A percentile compares a stretch with the other conserved stretches of the same genome.
Conservation (phyloP, 305 asterid genomes). For the Plantago rigida region DNA sequence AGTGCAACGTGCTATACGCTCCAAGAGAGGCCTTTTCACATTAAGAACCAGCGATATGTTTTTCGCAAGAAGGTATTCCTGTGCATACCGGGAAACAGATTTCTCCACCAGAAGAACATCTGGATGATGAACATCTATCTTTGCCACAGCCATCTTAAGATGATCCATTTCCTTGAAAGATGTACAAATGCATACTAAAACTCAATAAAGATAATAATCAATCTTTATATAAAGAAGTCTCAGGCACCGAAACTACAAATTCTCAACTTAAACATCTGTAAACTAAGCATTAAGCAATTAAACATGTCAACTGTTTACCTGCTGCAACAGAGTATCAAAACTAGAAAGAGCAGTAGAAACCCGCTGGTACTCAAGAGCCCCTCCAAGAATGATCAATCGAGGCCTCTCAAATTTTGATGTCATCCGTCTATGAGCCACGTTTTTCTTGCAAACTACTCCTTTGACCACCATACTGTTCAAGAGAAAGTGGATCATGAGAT, state of each 20-base stretch:
- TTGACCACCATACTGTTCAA: slow-evolving; percentile 60
- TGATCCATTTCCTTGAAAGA: slow-evolving; percentile 89
- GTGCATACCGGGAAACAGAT: slow-evolving; percentile 93
- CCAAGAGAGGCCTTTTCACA: slow-evolving; percentile 80
- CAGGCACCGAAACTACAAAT: background rate
- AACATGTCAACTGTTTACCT: slow-evolving; percentile 43
- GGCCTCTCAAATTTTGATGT: slow-evolving; percentile 79
- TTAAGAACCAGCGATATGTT: slow-evolving; percentile 90
- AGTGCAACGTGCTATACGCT: slow-evolving; percentile 87
- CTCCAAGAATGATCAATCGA: slow-evolving; percentile 81
- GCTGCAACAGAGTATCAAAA: slow-evolving; percentile 88
- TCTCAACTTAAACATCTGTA: background rate
- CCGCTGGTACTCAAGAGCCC: slow-evolving; percentile 95
- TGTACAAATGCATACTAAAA: slow-evolving; percentile 24
- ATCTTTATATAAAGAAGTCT: background rate
- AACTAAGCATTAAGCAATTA: background rate
- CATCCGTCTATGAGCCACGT: slow-evolving; percentile 95
- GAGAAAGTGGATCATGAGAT: slow-evolving; percentile 26
- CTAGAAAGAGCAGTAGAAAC: slow-evolving; percentile 86
- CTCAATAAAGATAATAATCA: slow-evolving; percentile 5
- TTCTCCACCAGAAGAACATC: slow-evolving; percentile 93
- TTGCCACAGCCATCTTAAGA: slow-evolving; percentile 98
- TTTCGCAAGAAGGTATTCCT: slow-evolving; percentile 86
- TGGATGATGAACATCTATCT: slow-evolving; percentile 77
- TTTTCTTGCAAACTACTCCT: slow-evolving; percentile 92